Evolutionary conservation across 192 early-diverging fungal species (phyloP).

Genomic region (Chytriomyces confervae): DNA sequence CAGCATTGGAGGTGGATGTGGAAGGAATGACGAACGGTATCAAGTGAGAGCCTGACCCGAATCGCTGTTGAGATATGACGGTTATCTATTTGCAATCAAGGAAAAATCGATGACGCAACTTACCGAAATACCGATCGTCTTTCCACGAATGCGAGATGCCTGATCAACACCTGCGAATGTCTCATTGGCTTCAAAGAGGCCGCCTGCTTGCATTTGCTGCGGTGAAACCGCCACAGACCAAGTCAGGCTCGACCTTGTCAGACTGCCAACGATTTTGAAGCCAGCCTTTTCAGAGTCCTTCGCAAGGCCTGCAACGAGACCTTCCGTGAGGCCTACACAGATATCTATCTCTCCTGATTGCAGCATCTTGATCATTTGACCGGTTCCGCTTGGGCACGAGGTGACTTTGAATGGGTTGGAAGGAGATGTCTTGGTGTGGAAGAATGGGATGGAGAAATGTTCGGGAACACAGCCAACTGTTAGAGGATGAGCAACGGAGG

Average conservation of each 20-base stretch:
- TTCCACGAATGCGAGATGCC: constrained; percentile 30
- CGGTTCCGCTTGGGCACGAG: constrained; percentile 52
- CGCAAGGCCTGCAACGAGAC: constrained; percentile 61
- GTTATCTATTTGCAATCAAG: too few species aligned
- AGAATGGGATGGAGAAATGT: constrained; percentile 60
- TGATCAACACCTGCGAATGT: constrained; percentile 43
- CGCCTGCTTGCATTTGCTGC: not conserved
- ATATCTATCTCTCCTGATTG: constrained; percentile 73
- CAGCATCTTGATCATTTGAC: constrained; percentile 72
- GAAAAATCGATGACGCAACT: not conserved
- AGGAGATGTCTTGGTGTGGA: constrained; percentile 23
- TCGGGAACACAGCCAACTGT: constrained; percentile 58
- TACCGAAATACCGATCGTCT: constrained; percentile 35
- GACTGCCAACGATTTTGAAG: constrained; percentile 80
- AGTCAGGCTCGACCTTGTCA: constrained; percentile 73
- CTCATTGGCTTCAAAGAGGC: not conserved
- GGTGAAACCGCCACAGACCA: constrained; percentile 54
- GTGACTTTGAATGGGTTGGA: constrained; percentile 40
- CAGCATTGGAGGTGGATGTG: constrained; percentile 60
- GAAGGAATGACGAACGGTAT: constrained; percentile 48
- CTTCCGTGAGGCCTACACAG: constrained; percentile 89
- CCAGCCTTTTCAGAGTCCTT: constrained; percentile 56
- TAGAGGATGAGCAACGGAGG: not conserved
- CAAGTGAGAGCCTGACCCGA: constrained; percentile 80
- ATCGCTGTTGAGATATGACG: constrained; percentile 50